Percentiles rank a stretch among this genome's conserved stretches.
Conservation (phyloP, 2,329 filamentous ascomycete genomes). For the Fusarium bactridioides region DNA sequence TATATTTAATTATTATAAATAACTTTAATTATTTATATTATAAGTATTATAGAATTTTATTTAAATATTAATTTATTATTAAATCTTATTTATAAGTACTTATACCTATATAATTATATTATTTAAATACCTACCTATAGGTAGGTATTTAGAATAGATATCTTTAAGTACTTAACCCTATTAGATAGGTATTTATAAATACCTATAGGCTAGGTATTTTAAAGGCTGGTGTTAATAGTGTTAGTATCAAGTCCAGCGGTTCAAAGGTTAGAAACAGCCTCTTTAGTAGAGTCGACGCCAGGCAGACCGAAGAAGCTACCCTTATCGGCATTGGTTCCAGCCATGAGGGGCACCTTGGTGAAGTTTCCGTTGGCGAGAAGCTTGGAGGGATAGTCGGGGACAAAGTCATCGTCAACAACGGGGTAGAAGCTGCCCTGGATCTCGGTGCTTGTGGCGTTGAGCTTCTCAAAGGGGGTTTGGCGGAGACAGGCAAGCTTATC, state of each 20-base stretch:
- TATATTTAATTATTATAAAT: no score
- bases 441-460: constrained; percentile 27
- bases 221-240: constrained; percentile 6
- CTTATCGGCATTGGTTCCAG: constrained; percentile 72
- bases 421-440: constrained; percentile 26
- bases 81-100: no score
- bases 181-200: no score
- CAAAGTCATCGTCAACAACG: constrained; percentile 48
- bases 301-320: constrained; percentile 62
- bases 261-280: constrained; percentile 12
- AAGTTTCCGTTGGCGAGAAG: constrained; percentile 67
- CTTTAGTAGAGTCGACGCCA: constrained; percentile 45
- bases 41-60: no score
- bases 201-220: no score
- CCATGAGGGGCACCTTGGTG: constrained; percentile 68
- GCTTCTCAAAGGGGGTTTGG: constrained; percentile 26
- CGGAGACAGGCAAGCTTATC: constrained; percentile 45
- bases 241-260: constrained; percentile 5
- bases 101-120: no score
- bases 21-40: no score
- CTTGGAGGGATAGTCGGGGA: constrained; percentile 53
- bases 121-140: no score
- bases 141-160: no score
- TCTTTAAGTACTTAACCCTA: no score
- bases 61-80: no score